A percentile compares a stretch with the other conserved stretches of the same genome.
phyloP scores from a whole-genome alignment of 2,329 filamentous ascomycete genomes.

The Dothistroma pini region DNA sequence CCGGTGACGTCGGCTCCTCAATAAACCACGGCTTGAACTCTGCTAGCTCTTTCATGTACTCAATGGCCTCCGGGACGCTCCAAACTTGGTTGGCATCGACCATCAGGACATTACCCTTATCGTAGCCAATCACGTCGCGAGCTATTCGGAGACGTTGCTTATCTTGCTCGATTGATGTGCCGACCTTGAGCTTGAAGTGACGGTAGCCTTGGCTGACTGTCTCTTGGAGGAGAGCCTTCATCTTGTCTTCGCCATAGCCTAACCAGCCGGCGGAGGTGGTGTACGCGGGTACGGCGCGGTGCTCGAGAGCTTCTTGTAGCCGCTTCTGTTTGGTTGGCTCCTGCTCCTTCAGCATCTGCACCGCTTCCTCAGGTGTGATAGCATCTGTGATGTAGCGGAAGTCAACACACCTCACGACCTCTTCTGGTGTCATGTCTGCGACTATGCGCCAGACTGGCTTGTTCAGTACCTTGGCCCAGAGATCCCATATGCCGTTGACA shows the following conservation, averaged over 20 bases:
- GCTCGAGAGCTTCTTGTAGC: slow-evolving; percentile 68
- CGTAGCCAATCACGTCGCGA: slow-evolving; percentile 75
- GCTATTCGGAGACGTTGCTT: slow-evolving; percentile 67
- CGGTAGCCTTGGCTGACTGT: slow-evolving; percentile 72
- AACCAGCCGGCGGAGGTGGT: slow-evolving; percentile 89
- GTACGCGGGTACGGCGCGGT: slow-evolving; percentile 79
- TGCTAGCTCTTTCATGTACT: slow-evolving; percentile 76
- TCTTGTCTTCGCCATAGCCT: slow-evolving; percentile 85
- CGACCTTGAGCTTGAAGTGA: slow-evolving; percentile 92
- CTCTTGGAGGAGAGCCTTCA: slow-evolving; percentile 69
- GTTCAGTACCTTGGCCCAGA: slow-evolving; percentile 82
- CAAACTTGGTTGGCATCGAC: slow-evolving; percentile 89
- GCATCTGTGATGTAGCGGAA: slow-evolving; percentile 94
- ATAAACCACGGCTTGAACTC: slow-evolving; percentile 84
- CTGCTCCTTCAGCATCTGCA: slow-evolving; percentile 63
- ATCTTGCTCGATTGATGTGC: slow-evolving; percentile 68
- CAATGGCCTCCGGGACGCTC: slow-evolving; percentile 84
- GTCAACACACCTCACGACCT: slow-evolving; percentile 84
- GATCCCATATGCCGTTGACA: slow-evolving; percentile 84
- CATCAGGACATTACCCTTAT: slow-evolving; percentile 82
- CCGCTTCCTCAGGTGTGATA: slow-evolving; percentile 79
- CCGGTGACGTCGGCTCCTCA: slow-evolving; percentile 86
- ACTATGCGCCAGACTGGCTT: slow-evolving; percentile 92
- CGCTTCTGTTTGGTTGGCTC: slow-evolving; percentile 67
- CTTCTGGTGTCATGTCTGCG: slow-evolving; percentile 82